Conservation (phyloP, 202 grass and related monocot species). For the Setaria viridis region DNA sequence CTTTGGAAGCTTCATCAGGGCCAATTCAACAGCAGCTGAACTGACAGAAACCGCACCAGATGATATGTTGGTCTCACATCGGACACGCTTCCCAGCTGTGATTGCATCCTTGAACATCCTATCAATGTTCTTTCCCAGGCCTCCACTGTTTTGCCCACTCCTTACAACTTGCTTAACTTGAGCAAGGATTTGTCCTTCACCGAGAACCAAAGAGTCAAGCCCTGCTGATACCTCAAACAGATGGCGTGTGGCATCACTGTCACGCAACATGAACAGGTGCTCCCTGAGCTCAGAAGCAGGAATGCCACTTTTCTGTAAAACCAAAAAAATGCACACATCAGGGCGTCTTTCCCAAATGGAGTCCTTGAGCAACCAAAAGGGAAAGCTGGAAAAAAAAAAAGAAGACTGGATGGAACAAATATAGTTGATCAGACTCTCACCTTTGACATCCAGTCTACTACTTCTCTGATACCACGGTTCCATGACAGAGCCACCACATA, state of each 20-base stretch:
- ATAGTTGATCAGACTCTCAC: conserved; percentile 52
- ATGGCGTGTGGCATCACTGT: conserved; percentile 78
- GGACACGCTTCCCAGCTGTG: conserved; percentile 82
- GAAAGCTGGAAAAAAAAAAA: neutral
- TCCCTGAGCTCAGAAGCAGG: conserved; percentile 74
- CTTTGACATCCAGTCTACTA: conserved; percentile 92
- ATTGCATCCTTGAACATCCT: conserved; percentile 97
- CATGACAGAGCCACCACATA: conserved; percentile 88
- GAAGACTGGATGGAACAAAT: conserved; percentile 14
- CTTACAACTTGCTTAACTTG: conserved; percentile 93
- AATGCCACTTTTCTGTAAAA: conserved; percentile 81
- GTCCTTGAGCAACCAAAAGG: conserved; percentile 12
- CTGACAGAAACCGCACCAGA: conserved; percentile 88
- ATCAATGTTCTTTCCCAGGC: conserved; percentile 90
- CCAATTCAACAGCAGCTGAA: conserved; percentile 88
- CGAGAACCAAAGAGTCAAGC: conserved; percentile 84
- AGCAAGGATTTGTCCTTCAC: conserved; percentile 86
- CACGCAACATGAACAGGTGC: conserved; percentile 84
- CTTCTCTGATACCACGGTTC: conserved; percentile 89
- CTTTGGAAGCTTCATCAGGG: conserved; percentile 85
- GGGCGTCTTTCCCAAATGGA: neutral
- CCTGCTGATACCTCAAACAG: conserved; percentile 86
- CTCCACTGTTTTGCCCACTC: conserved; percentile 74
- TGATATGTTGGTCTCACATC: conserved; percentile 85
- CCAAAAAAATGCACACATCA: conserved; percentile 20